Conservation (phyloP, 441 rosid species). For the Breynia disticha region DNA sequence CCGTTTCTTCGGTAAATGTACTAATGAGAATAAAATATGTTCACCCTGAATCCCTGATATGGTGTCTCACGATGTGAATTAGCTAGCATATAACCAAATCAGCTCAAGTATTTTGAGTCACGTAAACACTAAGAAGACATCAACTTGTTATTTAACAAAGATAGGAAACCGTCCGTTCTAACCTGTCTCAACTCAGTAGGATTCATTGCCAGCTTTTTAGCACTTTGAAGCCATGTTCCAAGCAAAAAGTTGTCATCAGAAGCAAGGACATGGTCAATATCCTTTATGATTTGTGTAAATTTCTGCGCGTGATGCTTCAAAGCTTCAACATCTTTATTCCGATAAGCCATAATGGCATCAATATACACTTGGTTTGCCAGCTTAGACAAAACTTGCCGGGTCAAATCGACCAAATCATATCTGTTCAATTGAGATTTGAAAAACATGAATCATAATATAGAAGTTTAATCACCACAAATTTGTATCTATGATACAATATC, state of each 20-base stretch:
- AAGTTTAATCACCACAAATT: too few relatives aligned
- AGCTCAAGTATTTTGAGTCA: too few relatives aligned
- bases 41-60: too few relatives aligned
- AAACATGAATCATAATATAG: too few relatives aligned
- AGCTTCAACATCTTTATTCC: conserved; percentile 38
- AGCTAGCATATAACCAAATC: too few relatives aligned
- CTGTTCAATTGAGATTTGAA: conserved; percentile 28
- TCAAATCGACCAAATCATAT: conserved; percentile 88
- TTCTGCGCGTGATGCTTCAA: conserved; percentile 38
- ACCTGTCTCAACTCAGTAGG: conserved; percentile 65
- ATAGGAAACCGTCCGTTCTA: conserved; percentile 9
- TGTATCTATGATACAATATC: too few relatives aligned
- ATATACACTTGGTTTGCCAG: conserved; percentile 70
- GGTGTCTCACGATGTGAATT: too few relatives aligned
- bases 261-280: conserved; percentile 70
- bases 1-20: too few relatives aligned
- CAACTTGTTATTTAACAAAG: too few relatives aligned
- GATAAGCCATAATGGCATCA: conserved; percentile 59
- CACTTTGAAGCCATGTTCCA: conserved; percentile 89
- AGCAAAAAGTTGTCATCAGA: conserved; percentile 76
- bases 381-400: conserved; percentile 89
- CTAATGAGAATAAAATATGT: too few relatives aligned
- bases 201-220: conserved; percentile 53
- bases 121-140: too few relatives aligned
- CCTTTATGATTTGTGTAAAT: conserved; percentile 64